phyloP scores from a whole-genome alignment of 2,329 filamentous ascomycete genomes.

The Sphaerulina vaccinii region DNA sequence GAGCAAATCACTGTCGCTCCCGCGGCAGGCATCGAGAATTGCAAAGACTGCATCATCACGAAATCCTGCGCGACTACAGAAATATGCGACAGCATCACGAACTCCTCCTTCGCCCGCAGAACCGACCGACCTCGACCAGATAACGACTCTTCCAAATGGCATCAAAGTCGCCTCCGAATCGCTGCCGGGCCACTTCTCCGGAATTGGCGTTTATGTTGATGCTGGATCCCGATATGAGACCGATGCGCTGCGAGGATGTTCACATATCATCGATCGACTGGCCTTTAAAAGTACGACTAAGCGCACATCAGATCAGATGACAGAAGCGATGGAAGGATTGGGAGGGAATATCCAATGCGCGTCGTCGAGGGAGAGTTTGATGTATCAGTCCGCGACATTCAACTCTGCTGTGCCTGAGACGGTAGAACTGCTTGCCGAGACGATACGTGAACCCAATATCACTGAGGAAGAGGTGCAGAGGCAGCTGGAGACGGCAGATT shows the following conservation, averaged over 20 bases:
- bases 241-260: constrained; percentile 77
- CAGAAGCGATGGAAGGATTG: constrained; percentile 81
- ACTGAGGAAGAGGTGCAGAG: constrained; percentile 82
- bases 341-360: constrained; percentile 97
- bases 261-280: constrained; percentile 91
- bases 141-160: constrained; percentile 88
- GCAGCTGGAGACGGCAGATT: constrained; percentile 87
- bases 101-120: constrained; percentile 54
- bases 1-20: constrained; percentile 34
- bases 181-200: constrained; percentile 89
- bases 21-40: constrained; percentile 29
- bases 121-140: constrained; percentile 78
- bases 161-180: constrained; percentile 93
- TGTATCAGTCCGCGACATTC: constrained; percentile 99
- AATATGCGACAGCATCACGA: constrained; percentile 32
- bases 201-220: constrained; percentile 93
- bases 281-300: constrained; percentile 85
- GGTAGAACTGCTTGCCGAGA: constrained; percentile 84
- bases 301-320: constrained; percentile 76
- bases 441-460: constrained; percentile 80
- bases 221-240: constrained; percentile 94
- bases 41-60: constrained; percentile 20
- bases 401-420: constrained; percentile 85
- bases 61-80: constrained; percentile 17
- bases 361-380: constrained; percentile 89